Evolutionary conservation across 179 eudicot species (phyloP).

Genomic region (Vitellaria paradoxa): DNA sequence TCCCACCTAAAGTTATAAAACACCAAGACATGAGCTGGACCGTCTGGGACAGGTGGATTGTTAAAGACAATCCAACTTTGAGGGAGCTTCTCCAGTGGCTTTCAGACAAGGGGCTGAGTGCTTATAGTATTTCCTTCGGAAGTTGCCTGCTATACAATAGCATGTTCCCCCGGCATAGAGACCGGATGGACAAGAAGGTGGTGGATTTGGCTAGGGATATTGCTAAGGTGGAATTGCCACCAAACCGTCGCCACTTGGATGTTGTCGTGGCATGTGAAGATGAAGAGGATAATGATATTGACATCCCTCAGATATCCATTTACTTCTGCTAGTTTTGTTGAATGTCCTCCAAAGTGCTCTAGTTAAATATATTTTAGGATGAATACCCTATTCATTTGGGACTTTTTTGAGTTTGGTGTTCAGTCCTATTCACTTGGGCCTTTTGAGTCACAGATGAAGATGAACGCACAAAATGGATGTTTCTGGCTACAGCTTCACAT

Average conservation of each 20-base stretch:
- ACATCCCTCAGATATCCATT: constrained; percentile 74
- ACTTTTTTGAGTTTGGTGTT: constrained; percentile 11
- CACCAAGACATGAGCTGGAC: constrained; percentile 94
- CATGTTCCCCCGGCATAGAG: constrained; percentile 78
- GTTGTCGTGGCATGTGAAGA: constrained; percentile 87
- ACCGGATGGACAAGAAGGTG: constrained; percentile 68
- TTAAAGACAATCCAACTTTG: constrained; percentile 56
- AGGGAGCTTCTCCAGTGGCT: constrained; percentile 58
- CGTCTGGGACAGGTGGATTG: constrained; percentile 87
- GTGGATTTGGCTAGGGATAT: constrained; percentile 70
- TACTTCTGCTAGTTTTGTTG: constrained; percentile 31
- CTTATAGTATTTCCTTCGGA: constrained; percentile 67
- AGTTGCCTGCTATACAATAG: constrained; percentile 71
- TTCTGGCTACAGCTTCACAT: neutral
- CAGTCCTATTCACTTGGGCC: neutral
- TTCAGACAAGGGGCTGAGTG: constrained; percentile 51
- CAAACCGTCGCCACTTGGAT: constrained; percentile 67
- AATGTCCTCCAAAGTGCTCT: neutral
- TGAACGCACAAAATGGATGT: constrained; percentile 6
- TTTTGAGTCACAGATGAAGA: neutral
- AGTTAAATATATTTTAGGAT: neutral
- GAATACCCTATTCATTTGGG: neutral
- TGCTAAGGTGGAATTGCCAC: constrained; percentile 69
- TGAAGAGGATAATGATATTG: constrained; percentile 68
- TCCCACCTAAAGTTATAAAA: constrained; percentile 77